Evolutionary conservation across 2,329 filamentous ascomycete genomes (phyloP), one percentile per base, ranked within the genome.

Genomic region (Pseudocercospora musae): DNA sequence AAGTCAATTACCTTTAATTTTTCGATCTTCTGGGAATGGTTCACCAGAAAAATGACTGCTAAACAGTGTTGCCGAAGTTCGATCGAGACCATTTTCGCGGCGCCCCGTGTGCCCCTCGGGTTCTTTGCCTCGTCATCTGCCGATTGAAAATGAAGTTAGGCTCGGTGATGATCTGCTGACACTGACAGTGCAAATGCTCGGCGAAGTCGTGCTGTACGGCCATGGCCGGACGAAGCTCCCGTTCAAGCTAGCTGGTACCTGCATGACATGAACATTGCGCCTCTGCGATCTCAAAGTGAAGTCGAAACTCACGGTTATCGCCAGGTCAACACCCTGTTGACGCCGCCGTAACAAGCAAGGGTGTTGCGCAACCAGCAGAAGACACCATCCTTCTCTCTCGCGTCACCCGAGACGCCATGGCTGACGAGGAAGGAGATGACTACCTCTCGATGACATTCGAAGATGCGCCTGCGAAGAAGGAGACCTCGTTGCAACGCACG

Each of bases 401-500:
- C 13, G n/a, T n/a, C n/a, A n/a, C n/a, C n/a, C n/a, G n/a, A n/a
- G n/a, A 23, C 10, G 67, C n/a, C 46, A 69, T 68, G 64, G 68
- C 67, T 6, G 66, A 65, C 20, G 90, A 91, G 6, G 91, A 92
- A 20, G 91, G 92, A 66, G 92, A 97, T 67, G 95, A 99, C 77
- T 98, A 99, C 82, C 96, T 99, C 90, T 92, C 89, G 70, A 98
- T 99, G 94, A 83, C 88, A 13, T 93, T 99, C 74, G 83, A 85
- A 18, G 90, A 96, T 60, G 76, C 76, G 18, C 73, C 75, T 27
- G 72, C 77, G 7, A 72, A 73, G 60, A 84, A 82, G 66, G 87
- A 90, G 74, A 87, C 87, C 10, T 85, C 86, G 21, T 80, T 87
- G 0, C 86, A 90, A 71, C 82, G 82, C 59, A 81, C 82, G 57